Evolutionary conservation across 805 yeast genomes (phyloP), one percentile per base, ranked within the genome.

Genomic region (Kluyveromyces wickerhamii): DNA sequence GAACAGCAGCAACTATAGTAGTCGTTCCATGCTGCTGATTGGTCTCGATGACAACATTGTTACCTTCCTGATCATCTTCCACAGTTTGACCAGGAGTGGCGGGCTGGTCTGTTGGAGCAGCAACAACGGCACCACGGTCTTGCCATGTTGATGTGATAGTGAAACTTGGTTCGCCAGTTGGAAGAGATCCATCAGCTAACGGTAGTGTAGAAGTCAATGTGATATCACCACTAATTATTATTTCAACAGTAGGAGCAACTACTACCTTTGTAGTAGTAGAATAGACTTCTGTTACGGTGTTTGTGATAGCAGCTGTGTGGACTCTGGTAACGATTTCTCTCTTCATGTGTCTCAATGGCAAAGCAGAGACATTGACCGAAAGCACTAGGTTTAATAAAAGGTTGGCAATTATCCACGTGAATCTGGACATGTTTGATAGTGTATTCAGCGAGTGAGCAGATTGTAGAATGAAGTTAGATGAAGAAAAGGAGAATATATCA

Each of bases 291-390:
- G 67, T 62, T 14, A 59, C 58, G 4, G 76, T 71, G 23, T 52
- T 45, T 5, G 72, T 71, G 3, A 79, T 66, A 7, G 54, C 60
- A 12, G 81, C 80, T 13, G 79, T 73, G 47, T 72, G 77, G 24
- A 58, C 56, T 50, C 79, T 62, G 13, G 81, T 74, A 36, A 74
- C 60, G 17, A 71, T 39, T 31, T 56, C 55, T 35, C 66, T 65
- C 32, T 63, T 65, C n/a, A 15, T 22, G n/a, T 30, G 35, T 7
- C 35, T 35, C 21, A 52, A 33, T 11, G 55, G 60, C 21, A 54
- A 48, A 21, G 55, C 52, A 18, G 44, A 28, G 10, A 48, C 29
- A 18, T 45, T 5, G 11, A 26, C 13, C 13, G 21, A 13, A 13
- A 30, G 14, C n/a, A n/a, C n/a, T n/a, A n/a, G n/a, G 7, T 22